Evolutionary conservation across 2,329 filamentous ascomycete genomes (phyloP), one percentile per base, ranked within the genome.

Genomic region (Fusarium algeriense): DNA sequence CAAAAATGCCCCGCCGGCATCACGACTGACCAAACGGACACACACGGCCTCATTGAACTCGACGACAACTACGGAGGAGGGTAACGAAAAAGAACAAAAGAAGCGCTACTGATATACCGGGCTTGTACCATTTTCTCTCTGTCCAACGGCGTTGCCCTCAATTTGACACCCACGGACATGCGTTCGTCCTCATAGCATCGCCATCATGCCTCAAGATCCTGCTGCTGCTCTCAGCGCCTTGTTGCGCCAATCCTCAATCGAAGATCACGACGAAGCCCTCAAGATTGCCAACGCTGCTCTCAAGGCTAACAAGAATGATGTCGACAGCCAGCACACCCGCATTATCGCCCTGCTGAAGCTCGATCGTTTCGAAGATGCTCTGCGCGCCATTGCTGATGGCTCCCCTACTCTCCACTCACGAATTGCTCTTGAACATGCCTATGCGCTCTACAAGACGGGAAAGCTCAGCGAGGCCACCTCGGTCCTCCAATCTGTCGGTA

Each of bases 371-470:
- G 89, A 92, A 62, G 93, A 96, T 80, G 92, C 92, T 48, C 83
- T 94, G 50, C 89, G 89, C 64, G 87, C 89, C 60, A 87, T 95
- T 64, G 87, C 90, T 65, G 88, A 90, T 38, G 89, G 85, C 20
- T 89, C 90, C 52, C 84, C 87, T 63, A 84, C 83, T 70, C 82
- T 95, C 62, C 88, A 90, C 77, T 83, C 87, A 41, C 81, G 82
- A 62, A 93, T 91, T 72, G 77, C 82, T 19, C 85, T 95, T 45
- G 93, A 95, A 80, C 91, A 91, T 78, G 89, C 92, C 4, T 97
- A 97, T 83, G 91, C 92, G n/a, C 86, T 95, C 23, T 97, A 96
- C 83, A 96, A 95, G 83, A 87, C 89, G 1, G 92, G 92, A 28
- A 86, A 90, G 70, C 86, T 93, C 2, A 83, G 86, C 23, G 90